Evolutionary conservation across 768 basidiomycete genomes (phyloP), one percentile per base, ranked within the genome.

Genomic region (Lactarius sanguifluus): DNA sequence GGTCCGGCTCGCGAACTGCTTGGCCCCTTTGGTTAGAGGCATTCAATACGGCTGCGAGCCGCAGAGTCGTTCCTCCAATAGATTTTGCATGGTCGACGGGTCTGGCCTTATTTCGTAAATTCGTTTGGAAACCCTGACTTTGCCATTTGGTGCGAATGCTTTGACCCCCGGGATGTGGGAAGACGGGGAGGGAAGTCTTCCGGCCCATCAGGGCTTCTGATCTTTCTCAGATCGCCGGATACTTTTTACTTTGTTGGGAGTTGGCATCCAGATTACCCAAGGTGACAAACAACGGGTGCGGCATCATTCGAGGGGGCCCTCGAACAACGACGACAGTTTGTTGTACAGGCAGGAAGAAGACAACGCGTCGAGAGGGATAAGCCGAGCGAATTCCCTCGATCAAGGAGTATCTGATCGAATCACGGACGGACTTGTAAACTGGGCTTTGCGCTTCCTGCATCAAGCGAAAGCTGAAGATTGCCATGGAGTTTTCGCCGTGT

Each of bases 391-490:
- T 5, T 15, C 50, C 50, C 50, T 52, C 50, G 50, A 52, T 52
- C 50, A 52, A 52, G 25, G 25, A 25, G 25, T 7, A 52, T 52
- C 50, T 25, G 25, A 52, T 52, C 50, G 50, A 52, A 25, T 52
- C 13, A 52, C 50, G 50, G 50, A 52, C 50, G 50, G 50, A 12
- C 25, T 52, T 25, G 50, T 28, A 25, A 52, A 52, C 50, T 2
- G 50, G 50, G 50, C 50, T 32, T 40, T 25, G 25, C 18, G 34
- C 16, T 23, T 32, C 61, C 34, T 25, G 4, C 23, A 25, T 38
- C 32, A 50, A 58, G 50, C 62, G 57, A 64, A 67, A 67, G 62
- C 66, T 64, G 62, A 64, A 67, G 66, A 67, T 67, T 52, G 38
- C 34, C 25, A 25, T 18, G 28, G 3, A 15, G 34, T 38, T 20